Conservation (phyloP, 1,284 basidiomycete genomes). For the Austroboletus niveus region DNA sequence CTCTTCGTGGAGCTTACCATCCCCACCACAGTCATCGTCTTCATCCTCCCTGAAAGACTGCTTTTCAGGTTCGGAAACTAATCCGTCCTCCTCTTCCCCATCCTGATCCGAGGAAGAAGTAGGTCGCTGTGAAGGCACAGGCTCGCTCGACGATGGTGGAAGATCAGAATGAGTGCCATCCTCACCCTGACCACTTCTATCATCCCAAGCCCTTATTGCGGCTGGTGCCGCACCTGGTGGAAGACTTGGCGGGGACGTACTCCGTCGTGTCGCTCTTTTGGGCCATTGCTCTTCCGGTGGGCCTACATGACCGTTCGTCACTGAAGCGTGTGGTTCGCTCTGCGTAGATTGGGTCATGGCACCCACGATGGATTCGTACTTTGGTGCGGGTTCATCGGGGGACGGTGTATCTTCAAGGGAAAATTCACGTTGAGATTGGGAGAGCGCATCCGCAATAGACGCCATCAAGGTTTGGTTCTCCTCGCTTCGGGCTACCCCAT, state of each 20-base stretch:
- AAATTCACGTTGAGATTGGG: slow-evolving; percentile 25
- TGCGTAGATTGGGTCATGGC: slow-evolving; percentile 1
- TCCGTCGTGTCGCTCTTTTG: slow-evolving; percentile 30
- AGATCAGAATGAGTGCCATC: slow-evolving; percentile 36
- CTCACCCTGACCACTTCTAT: slow-evolving; percentile 28
- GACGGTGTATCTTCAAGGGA: slow-evolving; percentile 26
- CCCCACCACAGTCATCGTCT: not conserved
- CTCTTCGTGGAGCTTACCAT: slow-evolving; percentile 15
- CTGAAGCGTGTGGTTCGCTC: slow-evolving; percentile 22
- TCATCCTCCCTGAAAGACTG: slow-evolving; percentile 12
- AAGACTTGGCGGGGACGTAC: slow-evolving; percentile 30
- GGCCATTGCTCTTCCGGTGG: slow-evolving; percentile 7
- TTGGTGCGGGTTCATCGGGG: slow-evolving; percentile 26
- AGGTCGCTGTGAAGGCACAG: slow-evolving; percentile 33
- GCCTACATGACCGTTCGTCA: slow-evolving; percentile 16
- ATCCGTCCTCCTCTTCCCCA: slow-evolving; percentile 31
- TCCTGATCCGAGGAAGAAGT: slow-evolving; percentile 35
- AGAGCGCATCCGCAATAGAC: slow-evolving; percentile 51
- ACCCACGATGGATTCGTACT: slow-evolving; percentile 22
- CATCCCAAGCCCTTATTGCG: slow-evolving; percentile 32
- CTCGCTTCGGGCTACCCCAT: slow-evolving; percentile 11
- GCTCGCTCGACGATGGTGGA: slow-evolving; percentile 33
- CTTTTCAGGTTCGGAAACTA: slow-evolving; percentile 24
- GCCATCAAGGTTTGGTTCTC: slow-evolving; percentile 47
- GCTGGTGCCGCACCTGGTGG: slow-evolving; percentile 38